Base-by-base conservation (phyloP, 495 filamentous ascomycete genomes). In the Penicillium robsamsonii region DNA sequence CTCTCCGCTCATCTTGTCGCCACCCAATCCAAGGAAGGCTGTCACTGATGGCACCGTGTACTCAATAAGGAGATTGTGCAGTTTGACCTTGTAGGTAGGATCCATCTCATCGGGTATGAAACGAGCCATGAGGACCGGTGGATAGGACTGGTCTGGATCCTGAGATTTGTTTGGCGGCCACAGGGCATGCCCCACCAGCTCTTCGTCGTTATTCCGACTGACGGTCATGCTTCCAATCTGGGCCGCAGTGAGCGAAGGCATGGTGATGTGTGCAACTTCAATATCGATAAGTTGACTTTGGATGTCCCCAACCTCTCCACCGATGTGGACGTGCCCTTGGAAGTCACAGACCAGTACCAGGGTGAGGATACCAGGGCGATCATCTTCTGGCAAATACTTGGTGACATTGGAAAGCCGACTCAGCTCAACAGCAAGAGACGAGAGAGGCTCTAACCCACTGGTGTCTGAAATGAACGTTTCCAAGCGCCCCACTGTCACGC, bases 301-400 rank as follows among this genome's bases (percentile, higher is more conserved):
- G 9, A 96, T 57, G 33, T 72, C 69, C 0, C 94, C 94, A 42
- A 97, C 74, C 30, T 75, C 74, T 3, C 85, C 81, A 20, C 82
- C 79, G 38, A 91, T 55, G 42, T 85, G 79, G 15, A 88, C 71
- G 18, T 79, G 62, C 17, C 78, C 66, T 22, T 86, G 80, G 11
- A 91, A 56, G 8, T 84, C 77, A 45, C 84, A 79, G 40, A 96
- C 63, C n/a, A 82, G 71, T 10, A 80, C 75, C 15, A 97, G 72
- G 7, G 87, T 92, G 33, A 99, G 71, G 27, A 97, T 74, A 0
- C 95, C 95, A 13, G 95, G 95, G 1, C 94, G 84, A 58, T 97
- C 93, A 73, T 97, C 95, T 65, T 97, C 92, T 1, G 95, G 92
- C 5, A 99, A 78, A 64, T 97, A 97, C 64, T 96, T 97, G 12